Conservation (phyloP, 2,329 filamentous ascomycete species). For the Alternaria ventricosa region DNA sequence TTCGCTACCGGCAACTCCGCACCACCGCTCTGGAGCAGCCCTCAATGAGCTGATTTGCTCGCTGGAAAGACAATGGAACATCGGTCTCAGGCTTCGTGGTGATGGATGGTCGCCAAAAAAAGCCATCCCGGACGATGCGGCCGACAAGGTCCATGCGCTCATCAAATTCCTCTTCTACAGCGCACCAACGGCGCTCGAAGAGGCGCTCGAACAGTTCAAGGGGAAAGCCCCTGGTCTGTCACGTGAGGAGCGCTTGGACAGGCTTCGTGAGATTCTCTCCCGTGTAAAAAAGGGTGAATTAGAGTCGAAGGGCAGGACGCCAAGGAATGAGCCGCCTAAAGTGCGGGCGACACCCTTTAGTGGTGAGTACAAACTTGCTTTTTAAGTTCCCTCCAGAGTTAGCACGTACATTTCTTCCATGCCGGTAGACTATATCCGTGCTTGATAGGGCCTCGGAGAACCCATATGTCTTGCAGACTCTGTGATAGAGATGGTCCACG, state of each 20-base stretch:
- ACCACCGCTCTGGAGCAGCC: constrained; percentile 16
- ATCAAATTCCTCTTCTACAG: constrained; percentile 32
- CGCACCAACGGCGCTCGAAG: constrained; percentile 16
- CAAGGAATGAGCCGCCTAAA: constrained; percentile 9
- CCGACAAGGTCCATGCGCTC: constrained; percentile 18
- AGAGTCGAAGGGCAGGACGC: constrained; percentile 5
- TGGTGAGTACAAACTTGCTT: constrained; percentile 17
- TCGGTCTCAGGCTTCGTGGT: constrained; percentile 25
- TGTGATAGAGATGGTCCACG: not conserved
- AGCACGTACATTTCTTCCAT: not conserved
- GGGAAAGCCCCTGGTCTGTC: constrained; percentile 6
- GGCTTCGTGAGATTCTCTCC: constrained; percentile 21
- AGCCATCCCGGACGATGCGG: not conserved
- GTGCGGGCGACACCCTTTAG: constrained; percentile 2
- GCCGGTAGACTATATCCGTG: not conserved
- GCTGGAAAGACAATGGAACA: constrained; percentile 28
- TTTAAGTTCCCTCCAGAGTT: not conserved
- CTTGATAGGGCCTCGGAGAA: not conserved
- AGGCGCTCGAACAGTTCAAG: constrained; percentile 24
- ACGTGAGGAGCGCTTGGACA: constrained; percentile 1
- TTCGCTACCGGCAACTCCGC: constrained; percentile 20
- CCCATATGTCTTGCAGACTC: not conserved
- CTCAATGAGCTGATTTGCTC: constrained; percentile 25
- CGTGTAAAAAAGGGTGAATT: not conserved
- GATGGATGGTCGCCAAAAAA: constrained; percentile 31